These are phyloP conservation scores for Sugiyamaella marilandica DNA, from an alignment of 805 yeast genomes.

Conservation along the genomic window DNA sequence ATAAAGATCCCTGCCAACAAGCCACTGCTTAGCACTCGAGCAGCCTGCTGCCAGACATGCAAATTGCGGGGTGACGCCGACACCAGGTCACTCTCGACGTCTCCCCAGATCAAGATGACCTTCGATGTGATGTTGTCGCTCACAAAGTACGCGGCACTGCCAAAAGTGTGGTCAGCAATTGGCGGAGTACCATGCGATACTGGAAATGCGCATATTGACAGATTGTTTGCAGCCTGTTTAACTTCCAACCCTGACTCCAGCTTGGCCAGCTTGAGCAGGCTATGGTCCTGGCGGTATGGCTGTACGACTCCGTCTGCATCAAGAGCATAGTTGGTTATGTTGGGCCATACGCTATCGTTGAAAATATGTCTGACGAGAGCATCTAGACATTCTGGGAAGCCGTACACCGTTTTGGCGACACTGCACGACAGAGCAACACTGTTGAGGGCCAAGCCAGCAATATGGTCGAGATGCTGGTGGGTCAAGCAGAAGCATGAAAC, in stretches of 20 bases:
- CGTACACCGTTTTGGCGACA: slow-evolving; percentile 45
- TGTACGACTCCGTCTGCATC: slow-evolving; percentile 13
- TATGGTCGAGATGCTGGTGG: slow-evolving; percentile 84
- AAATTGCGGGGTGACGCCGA: slow-evolving; percentile 39
- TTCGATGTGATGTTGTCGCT: slow-evolving; percentile 33
- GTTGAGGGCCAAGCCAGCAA: slow-evolving; percentile 62
- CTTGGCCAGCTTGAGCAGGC: not conserved
- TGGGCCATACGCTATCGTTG: slow-evolving; percentile 80
- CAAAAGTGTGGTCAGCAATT: slow-evolving; percentile 24
- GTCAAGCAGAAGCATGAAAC: slow-evolving; percentile 45
- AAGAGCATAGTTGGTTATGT: slow-evolving; percentile 39
- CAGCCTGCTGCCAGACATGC: slow-evolving; percentile 54
- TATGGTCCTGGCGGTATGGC: not conserved
- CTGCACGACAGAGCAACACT: slow-evolving; percentile 48
- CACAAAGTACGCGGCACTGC: slow-evolving; percentile 60
- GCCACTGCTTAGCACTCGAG: slow-evolving; percentile 40
- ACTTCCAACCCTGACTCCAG: not conserved
- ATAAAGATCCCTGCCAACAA: slow-evolving; percentile 55
- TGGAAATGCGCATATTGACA: slow-evolving; percentile 19
- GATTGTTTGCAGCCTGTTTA: slow-evolving; percentile 13
- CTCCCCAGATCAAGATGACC: slow-evolving; percentile 69
- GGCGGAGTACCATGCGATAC: slow-evolving; percentile 26
- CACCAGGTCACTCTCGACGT: slow-evolving; percentile 63
- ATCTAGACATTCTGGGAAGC: slow-evolving; percentile 47
- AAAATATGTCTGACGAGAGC: slow-evolving; percentile 55